These are phyloP conservation scores for Vanrija pseudolonga DNA, from an alignment of 1,284 basidiomycete genomes.

Conservation along the genomic window DNA sequence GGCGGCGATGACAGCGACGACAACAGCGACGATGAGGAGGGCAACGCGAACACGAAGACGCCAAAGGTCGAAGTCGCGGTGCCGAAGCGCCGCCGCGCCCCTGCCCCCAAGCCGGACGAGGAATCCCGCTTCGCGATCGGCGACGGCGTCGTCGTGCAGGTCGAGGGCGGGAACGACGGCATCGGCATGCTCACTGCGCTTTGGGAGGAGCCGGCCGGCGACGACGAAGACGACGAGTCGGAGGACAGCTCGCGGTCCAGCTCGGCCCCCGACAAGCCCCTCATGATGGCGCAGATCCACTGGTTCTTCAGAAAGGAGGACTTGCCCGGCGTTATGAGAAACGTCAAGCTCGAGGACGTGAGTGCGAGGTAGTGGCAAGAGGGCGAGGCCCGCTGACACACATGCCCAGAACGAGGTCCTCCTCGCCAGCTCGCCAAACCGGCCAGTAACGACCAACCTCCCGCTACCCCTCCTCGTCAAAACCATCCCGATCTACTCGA, in stretches of 20 bases:
- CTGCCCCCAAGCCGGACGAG: constrained; percentile 18
- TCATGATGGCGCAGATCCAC: constrained; percentile 46
- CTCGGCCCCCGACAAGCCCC: constrained; percentile 16
- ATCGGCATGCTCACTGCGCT: constrained; percentile 41
- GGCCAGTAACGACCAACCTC: constrained; percentile 31
- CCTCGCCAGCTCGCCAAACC: constrained; percentile 34
- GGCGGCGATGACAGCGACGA: not conserved
- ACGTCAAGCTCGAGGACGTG: constrained; percentile 43
- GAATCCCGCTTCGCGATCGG: constrained; percentile 39
- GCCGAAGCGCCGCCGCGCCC: not conserved
- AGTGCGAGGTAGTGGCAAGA: constrained; percentile 13
- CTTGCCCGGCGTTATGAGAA: constrained; percentile 46
- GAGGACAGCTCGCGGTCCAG: constrained; percentile 31
- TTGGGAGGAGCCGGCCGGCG: constrained; percentile 37
- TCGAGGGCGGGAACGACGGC: constrained; percentile 42
- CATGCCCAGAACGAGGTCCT: constrained; percentile 46
- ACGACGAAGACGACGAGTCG: constrained; percentile 14
- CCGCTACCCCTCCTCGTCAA: constrained; percentile 29
- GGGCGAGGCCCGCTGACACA: not conserved
- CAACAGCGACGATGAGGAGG: not conserved
- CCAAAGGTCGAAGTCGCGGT: constrained; percentile 5
- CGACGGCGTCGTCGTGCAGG: constrained; percentile 42
- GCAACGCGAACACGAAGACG: not conserved
- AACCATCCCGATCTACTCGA: constrained; percentile 41
- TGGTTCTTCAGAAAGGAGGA: constrained; percentile 47